phyloP scores from a whole-genome alignment of 1,284 basidiomycete genomes.

The Ustilago trichophora region DNA sequence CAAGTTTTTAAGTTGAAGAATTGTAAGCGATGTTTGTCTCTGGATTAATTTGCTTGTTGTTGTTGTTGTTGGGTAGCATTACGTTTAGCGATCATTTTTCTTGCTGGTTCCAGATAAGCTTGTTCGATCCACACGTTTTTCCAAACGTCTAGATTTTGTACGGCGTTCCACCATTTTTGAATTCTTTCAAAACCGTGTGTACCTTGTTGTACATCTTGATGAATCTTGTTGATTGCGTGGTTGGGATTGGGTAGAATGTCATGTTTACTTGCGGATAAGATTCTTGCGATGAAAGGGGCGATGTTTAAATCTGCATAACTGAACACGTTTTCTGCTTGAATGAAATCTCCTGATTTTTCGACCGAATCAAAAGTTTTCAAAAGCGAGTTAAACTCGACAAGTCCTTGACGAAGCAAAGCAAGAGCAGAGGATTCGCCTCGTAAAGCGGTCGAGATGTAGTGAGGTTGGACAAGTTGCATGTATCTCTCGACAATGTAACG shows the following conservation, averaged over 20 bases:
- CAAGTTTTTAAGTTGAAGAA: no score
- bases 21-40: no score
- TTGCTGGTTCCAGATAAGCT: constrained; percentile 1
- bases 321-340: constrained; percentile 3
- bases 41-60: no score
- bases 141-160: constrained; percentile 3
- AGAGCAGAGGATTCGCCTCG: background rate
- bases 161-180: constrained; percentile 16
- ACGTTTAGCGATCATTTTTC: background rate
- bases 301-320: constrained; percentile 21
- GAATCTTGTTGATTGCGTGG: background rate
- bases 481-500: constrained; percentile 23
- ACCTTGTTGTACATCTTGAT: constrained; percentile 6
- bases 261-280: no score
- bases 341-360: constrained; percentile 2
- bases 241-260: no score
- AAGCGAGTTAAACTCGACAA: constrained; percentile 5
- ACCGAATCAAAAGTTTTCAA: no score
- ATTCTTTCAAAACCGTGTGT: constrained; percentile 8
- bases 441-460: constrained; percentile 1
- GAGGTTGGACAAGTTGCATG: constrained; percentile 13
- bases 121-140: constrained; percentile 14
- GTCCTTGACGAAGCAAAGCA: background rate
- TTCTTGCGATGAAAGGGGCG: constrained; percentile 9
- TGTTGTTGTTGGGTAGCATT: no score